Evolutionary conservation across 805 yeast species (phyloP).

Genomic region (Cyberlindnera nakhonratchasimensis): DNA sequence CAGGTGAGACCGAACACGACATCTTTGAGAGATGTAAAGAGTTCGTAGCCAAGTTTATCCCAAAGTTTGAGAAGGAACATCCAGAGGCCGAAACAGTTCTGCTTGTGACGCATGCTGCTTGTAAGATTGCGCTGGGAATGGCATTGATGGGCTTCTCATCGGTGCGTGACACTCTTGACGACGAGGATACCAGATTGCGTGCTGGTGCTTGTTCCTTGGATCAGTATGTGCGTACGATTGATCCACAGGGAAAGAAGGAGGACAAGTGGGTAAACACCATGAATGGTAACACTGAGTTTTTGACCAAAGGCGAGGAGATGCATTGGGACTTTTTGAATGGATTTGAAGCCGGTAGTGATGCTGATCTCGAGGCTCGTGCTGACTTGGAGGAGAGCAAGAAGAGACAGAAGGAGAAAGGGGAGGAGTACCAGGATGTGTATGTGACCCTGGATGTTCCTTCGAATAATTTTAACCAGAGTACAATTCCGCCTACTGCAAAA

Average conservation of each 20-base stretch:
- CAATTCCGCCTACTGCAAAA: conserved; percentile 37
- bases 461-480: conserved; percentile 29
- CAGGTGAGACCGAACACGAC: conserved; percentile 76
- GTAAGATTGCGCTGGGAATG: conserved; percentile 85
- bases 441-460: conserved; percentile 53
- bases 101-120: conserved; percentile 90
- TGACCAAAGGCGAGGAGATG: conserved; percentile 84
- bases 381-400: conserved; percentile 18
- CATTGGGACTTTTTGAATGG: conserved; percentile 80
- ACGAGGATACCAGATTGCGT: conserved; percentile 46
- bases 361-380: conserved; percentile 62
- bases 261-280: conserved; percentile 55
- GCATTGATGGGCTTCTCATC: conserved; percentile 52
- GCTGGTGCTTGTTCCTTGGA: conserved; percentile 89
- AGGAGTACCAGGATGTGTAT: conserved; percentile 44
- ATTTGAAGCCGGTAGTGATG: conserved; percentile 88
- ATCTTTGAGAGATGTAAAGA: conserved; percentile 56
- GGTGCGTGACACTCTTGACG: conserved; percentile 49
- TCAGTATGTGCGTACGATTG: conserved; percentile 39
- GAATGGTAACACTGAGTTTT: conserved; percentile 73
- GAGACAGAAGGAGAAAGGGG: conserved; percentile 14
- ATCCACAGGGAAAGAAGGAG: conserved; percentile 20
- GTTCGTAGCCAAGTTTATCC: conserved; percentile 57
- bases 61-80: conserved; percentile 48
- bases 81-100: conserved; percentile 64